phyloP scores from a whole-genome alignment of 441 rosid genomes.

The Biscutella laevigata region DNA sequence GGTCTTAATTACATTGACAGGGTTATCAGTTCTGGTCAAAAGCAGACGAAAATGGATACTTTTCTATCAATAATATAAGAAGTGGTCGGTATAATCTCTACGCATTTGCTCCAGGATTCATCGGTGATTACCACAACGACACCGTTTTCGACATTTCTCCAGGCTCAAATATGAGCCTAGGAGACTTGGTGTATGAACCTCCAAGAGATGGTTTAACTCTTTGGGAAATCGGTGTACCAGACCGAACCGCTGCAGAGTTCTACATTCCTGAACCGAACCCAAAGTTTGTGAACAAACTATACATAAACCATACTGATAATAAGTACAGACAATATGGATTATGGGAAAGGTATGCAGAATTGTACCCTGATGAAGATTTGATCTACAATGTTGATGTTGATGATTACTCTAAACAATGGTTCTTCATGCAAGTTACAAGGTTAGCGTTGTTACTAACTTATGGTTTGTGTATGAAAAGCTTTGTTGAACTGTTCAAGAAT shows the following conservation, averaged over 20 bases:
- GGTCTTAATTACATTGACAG: slow-evolving; percentile 16
- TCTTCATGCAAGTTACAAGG: slow-evolving; percentile 60
- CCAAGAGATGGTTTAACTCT: slow-evolving; percentile 57
- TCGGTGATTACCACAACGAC: slow-evolving; percentile 47
- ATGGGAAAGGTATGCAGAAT: slow-evolving; percentile 61
- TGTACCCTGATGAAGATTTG: slow-evolving; percentile 45
- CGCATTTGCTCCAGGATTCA: slow-evolving; percentile 63
- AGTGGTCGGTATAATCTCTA: slow-evolving; percentile 45
- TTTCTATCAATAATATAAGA: slow-evolving; percentile 34
- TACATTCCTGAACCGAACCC: slow-evolving; percentile 58
- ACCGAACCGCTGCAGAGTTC: slow-evolving; percentile 59
- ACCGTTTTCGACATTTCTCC: slow-evolving; percentile 31
- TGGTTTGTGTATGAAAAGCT: no score
- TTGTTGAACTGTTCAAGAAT: no score
- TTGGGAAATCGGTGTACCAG: slow-evolving; percentile 71
- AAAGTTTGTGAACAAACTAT: slow-evolving; percentile 37
- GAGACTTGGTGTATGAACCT: slow-evolving; percentile 44
- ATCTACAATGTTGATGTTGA: slow-evolving; percentile 37
- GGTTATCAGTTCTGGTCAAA: slow-evolving; percentile 61
- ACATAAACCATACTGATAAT: slow-evolving; percentile 26
- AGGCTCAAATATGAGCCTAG: slow-evolving; percentile 34
- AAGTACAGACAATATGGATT: slow-evolving; percentile 65
- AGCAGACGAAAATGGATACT: slow-evolving; percentile 39
- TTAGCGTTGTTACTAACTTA: slow-evolving; percentile 8
- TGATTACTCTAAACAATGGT: slow-evolving; percentile 49